Evolutionary conservation across 148 eudicot species (phyloP).

Genomic region (Agrostemma githago): DNA sequence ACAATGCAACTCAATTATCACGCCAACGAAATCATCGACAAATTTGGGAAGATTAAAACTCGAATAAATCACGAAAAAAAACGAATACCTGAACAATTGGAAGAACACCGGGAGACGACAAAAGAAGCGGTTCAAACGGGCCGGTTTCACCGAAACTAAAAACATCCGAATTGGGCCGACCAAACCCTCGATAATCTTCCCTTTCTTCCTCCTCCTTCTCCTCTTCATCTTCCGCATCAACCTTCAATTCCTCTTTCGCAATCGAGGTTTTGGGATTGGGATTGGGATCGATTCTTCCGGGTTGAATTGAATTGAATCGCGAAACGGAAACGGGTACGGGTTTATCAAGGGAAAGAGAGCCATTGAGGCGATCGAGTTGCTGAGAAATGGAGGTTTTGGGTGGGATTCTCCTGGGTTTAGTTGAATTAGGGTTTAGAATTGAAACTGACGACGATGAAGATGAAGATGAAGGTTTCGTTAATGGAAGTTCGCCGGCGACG

Average conservation of each 20-base stretch:
- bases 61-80: background rate
- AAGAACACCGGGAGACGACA: constrained; percentile 46
- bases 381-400: constrained; percentile 17
- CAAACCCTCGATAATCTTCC: constrained; percentile 33
- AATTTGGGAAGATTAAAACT: no score
- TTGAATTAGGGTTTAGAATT: background rate
- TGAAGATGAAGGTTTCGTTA: background rate
- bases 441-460: background rate
- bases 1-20: no score
- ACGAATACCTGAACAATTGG: constrained; percentile 61
- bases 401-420: constrained; percentile 9
- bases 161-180: constrained; percentile 40
- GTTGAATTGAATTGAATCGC: no score
- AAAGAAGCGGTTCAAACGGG: constrained; percentile 65
- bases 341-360: background rate
- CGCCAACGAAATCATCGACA: no score
- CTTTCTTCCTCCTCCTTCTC: constrained; percentile 16
- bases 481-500: background rate
- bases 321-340: no score
- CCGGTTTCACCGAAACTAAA: constrained; percentile 57
- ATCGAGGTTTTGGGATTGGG: no score
- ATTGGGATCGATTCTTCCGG: no score
- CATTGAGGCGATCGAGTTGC: constrained; percentile 10
- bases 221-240: background rate
- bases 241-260: background rate